Base-by-base conservation (phyloP, 257 asterid species). In the Ilex aquifolium region DNA sequence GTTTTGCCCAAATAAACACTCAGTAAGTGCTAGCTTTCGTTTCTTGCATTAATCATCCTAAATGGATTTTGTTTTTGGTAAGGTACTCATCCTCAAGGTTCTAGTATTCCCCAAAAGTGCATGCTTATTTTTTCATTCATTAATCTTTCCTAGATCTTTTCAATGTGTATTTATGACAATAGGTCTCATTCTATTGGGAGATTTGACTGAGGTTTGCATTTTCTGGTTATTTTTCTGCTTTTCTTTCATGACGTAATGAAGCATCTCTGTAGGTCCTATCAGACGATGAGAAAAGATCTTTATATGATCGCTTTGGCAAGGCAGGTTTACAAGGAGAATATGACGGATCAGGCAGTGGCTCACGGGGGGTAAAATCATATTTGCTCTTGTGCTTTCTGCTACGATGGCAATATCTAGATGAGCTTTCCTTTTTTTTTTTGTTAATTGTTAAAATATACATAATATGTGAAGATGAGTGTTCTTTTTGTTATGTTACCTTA, bases 251-350 rank as follows among this genome's bases (percentile, higher is more conserved):
- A 9, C 46, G 40, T 65, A 57, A 60, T 42, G 44, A 69, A 68
- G 57, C 60, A 49, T 69, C 48, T 72, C 11, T 80, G 21, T 74
- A 90, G 97, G 94, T 93, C 62, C 76, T 93, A 72, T 93, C 99
- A 77, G 97, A 90, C 79, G 63, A 75, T 42, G 94, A 93, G 73
- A 93, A 90, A 74, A 87, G 94, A 71, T 79, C 91, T 66, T 62
- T 82, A 71, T 93, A 89, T 75, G 99, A 93, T 72, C 95, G 78
- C 13, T 85, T 80, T 85, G 99, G 99, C 9, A 88, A 87, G 79
- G 94, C 82, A 77, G 99, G 97, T 66, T 71, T 85, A 49, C 79
- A 56, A 17, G 96, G 95, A 73, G 94, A 81, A 60, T 85, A 79
- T 79, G 84, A 65, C 59, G 82, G 85, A 56, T 49, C 91, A 32